These are phyloP conservation scores for Allantophomopsis cytisporea DNA, from an alignment of 2,329 filamentous ascomycete genomes.

Conservation along the genomic window DNA sequence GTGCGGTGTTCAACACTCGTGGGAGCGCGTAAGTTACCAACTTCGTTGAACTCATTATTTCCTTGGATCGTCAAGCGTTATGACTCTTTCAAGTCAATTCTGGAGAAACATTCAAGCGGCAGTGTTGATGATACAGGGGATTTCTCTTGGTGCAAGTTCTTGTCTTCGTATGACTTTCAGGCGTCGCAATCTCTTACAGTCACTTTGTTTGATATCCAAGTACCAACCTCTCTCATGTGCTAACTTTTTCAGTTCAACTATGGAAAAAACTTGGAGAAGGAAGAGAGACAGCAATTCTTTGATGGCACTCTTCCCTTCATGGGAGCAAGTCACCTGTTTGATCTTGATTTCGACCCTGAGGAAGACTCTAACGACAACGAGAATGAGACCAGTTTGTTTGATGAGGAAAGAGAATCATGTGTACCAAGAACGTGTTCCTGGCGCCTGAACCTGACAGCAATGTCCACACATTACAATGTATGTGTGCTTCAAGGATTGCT, in stretches of 20 bases:
- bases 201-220: too few species aligned
- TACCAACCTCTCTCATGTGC: too few species aligned
- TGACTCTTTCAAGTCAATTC: too few species aligned
- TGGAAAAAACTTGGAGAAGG: background rate
- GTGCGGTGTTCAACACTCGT: background rate
- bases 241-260: too few species aligned
- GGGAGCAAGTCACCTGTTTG: background rate
- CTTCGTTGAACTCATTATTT: background rate
- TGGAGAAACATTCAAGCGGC: too few species aligned
- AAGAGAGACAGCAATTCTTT: background rate
- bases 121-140: background rate
- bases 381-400: background rate
- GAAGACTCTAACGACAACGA: background rate
- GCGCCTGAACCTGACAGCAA: slow-evolving; percentile 40
- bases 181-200: background rate
- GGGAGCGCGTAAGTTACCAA: background rate
- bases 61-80: too few species aligned
- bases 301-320: background rate
- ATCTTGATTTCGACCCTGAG: background rate
- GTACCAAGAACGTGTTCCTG: slow-evolving; percentile 11
- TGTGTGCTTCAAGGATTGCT: slow-evolving; percentile 5
- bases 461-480: slow-evolving; percentile 44
- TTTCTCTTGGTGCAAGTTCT: background rate
- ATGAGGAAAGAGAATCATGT: background rate
- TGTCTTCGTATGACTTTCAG: background rate